A percentile compares a stretch with the other conserved stretches of the same genome.
Conservation (phyloP, 345 rosid genomes). For the Ailanthus altissimus region DNA sequence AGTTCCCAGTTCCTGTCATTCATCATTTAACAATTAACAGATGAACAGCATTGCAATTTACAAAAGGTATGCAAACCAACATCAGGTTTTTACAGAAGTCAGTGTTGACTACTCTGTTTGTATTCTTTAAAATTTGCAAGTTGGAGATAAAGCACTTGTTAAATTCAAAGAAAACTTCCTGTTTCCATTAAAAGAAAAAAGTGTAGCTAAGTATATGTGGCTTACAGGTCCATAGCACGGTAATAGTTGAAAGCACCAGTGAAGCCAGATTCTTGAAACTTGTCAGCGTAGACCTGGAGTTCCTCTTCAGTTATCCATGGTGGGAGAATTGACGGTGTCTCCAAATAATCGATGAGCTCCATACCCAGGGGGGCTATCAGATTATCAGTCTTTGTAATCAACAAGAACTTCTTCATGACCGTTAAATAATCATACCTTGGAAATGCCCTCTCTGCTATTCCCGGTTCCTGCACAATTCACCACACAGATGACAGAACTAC, state of each 20-base stretch:
- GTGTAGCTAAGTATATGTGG: not conserved
- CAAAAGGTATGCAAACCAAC: not conserved
- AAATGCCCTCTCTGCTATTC: conserved; percentile 71
- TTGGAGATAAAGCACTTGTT: not conserved
- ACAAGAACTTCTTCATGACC: conserved; percentile 65
- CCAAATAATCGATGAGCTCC: conserved; percentile 60
- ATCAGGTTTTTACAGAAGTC: not conserved
- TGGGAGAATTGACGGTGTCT: conserved; percentile 46
- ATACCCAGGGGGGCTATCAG: conserved; percentile 59
- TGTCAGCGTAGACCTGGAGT: conserved; percentile 54
- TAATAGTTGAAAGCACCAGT: conserved; percentile 69
- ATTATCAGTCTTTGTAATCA: conserved; percentile 42
- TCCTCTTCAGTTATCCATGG: conserved; percentile 72
- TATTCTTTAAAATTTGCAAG: no score
- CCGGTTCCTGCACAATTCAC: conserved; percentile 57
- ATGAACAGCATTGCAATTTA: not conserved
- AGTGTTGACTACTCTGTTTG: no score
- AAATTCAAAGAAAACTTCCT: no score
- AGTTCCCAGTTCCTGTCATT: conserved; percentile 64
- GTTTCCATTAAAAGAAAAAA: no score
- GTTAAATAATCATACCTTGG: conserved; percentile 57
- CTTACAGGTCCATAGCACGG: conserved; percentile 65
- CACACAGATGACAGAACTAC: no score
- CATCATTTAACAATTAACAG: not conserved
- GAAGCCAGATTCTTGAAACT: conserved; percentile 66